Conservation (phyloP, 139 green algal species). For the Chlorella sp. region DNA sequence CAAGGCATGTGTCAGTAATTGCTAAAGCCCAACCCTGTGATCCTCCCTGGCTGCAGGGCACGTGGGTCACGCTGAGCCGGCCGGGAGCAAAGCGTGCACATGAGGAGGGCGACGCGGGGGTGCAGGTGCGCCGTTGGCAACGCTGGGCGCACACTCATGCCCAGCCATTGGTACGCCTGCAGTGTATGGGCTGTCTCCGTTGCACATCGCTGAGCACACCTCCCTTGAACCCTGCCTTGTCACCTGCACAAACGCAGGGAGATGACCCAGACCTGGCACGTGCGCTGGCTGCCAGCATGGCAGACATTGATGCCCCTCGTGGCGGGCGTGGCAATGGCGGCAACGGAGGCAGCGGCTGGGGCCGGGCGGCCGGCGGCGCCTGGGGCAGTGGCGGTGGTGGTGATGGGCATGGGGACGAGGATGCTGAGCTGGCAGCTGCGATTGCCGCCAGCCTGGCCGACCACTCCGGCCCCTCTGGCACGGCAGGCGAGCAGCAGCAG, state of each 20-base stretch:
- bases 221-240: constrained; percentile 3
- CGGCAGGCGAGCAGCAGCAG: constrained; percentile 6
- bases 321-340: too few species aligned
- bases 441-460: constrained; percentile 72
- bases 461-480: not conserved
- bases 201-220: too few species aligned
- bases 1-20: too few species aligned
- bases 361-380: not conserved
- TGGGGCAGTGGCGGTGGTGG: not conserved
- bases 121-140: not conserved
- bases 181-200: too few species aligned
- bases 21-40: too few species aligned
- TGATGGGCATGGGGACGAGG: constrained; percentile 37
- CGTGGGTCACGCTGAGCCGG: constrained; percentile 19
- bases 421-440: constrained; percentile 69
- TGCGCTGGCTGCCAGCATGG: constrained; percentile 53
- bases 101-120: not conserved
- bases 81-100: not conserved
- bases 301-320: not conserved
- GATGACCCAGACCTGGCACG: constrained; percentile 49
- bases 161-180: too few species aligned
- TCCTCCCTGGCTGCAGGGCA: not conserved
- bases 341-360: too few species aligned
- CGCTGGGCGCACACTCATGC: too few species aligned
- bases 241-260: not conserved